Evolutionary conservation across 2,329 filamentous ascomycete genomes (phyloP).

Genomic region (Sphaerulina vaccinii): DNA sequence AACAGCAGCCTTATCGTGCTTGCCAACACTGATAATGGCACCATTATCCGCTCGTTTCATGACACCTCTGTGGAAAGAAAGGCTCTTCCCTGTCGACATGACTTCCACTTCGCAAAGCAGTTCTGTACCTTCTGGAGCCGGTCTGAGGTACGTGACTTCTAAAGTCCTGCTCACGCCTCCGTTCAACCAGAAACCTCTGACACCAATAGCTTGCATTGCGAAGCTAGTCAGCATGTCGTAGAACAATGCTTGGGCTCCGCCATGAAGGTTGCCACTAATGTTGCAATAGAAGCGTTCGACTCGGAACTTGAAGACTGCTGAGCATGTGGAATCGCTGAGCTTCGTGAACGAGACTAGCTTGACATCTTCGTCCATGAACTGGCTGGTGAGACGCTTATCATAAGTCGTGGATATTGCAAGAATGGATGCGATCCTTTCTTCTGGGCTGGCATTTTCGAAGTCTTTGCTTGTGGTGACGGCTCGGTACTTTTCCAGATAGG

Average conservation of each 20-base stretch:
- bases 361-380: constrained; percentile 28
- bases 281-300: constrained; percentile 50
- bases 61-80: constrained; percentile 42
- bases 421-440: constrained; percentile 29
- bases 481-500: constrained; percentile 11
- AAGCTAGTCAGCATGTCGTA: constrained; percentile 53
- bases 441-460: constrained; percentile 24
- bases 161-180: constrained; percentile 45
- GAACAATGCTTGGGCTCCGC: constrained; percentile 54
- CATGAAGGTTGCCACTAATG: constrained; percentile 51
- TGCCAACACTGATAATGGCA: constrained; percentile 37
- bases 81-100: constrained; percentile 44
- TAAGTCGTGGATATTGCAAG: constrained; percentile 18
- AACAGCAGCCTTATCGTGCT: constrained; percentile 38
- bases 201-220: constrained; percentile 31
- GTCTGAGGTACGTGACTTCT: constrained; percentile 48
- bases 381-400: constrained; percentile 21
- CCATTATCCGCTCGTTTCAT: constrained; percentile 42
- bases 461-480: constrained; percentile 3
- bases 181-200: constrained; percentile 43
- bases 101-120: constrained; percentile 47
- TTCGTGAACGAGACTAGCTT: constrained; percentile 36
- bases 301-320: constrained; percentile 45
- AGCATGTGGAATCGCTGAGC: constrained; percentile 38
- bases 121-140: constrained; percentile 42